A percentile compares a stretch with the other conserved stretches of the same genome.
phyloP scores from a whole-genome alignment of 495 filamentous ascomycete species.

The Tuber microsphaerosporum region DNA sequence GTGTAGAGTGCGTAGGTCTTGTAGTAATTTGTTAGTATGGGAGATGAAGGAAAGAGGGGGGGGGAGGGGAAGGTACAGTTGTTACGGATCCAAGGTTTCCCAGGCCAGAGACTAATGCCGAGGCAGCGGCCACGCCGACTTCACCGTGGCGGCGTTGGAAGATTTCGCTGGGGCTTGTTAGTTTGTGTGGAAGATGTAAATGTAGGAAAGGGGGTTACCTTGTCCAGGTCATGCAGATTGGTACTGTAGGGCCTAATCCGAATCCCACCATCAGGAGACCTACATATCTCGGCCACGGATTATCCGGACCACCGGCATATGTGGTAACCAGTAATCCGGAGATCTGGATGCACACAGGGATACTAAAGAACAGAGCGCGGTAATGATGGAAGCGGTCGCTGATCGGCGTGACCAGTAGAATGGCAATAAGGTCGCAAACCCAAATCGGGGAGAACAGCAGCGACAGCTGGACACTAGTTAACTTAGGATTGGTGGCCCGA shows the following conservation, averaged over 20 bases:
- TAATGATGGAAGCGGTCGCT: conserved; percentile 80
- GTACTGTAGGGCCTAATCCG: conserved; percentile 83
- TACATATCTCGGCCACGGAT: conserved; percentile 76
- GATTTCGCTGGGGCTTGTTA: conserved; percentile 52
- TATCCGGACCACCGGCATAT: conserved; percentile 58
- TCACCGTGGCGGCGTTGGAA: conserved; percentile 86
- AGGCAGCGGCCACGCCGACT: conserved; percentile 83
- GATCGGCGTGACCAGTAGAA: conserved; percentile 75
- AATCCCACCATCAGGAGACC: conserved; percentile 87
- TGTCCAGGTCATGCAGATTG: conserved; percentile 89
- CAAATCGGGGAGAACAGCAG: conserved; percentile 84
- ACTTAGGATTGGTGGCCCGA: conserved; percentile 60
- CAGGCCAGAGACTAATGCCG: conserved; percentile 74
- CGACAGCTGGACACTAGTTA: conserved; percentile 69
- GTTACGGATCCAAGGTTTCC: conserved; percentile 79
- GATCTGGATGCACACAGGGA: conserved; percentile 70
- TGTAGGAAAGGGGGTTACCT: conserved; percentile 34
- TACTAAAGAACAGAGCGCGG: conserved; percentile 75
- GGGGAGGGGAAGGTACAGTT: conserved; percentile 44
- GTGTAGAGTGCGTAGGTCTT: conserved; percentile 77
- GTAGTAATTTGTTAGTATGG: background rate
- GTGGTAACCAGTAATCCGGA: conserved; percentile 71
- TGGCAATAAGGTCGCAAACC: conserved; percentile 78
- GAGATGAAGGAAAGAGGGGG: background rate
- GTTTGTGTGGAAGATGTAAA: background rate